phyloP scores from a whole-genome alignment of 1,139 yeast species.

The Kluyveromyces sp. region DNA sequence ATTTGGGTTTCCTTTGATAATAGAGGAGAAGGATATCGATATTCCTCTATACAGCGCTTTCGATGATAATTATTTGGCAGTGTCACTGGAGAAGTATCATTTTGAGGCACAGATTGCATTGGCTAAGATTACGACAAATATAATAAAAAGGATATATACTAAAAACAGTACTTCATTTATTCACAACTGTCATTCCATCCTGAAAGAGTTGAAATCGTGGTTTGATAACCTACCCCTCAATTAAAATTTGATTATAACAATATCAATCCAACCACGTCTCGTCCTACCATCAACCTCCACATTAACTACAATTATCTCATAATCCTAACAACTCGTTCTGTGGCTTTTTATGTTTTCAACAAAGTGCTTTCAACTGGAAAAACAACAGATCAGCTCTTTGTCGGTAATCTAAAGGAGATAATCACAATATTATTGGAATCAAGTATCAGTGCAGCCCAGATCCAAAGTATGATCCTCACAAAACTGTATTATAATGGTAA shows the following conservation, averaged over 20 bases:
- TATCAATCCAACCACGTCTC: slow-evolving; percentile 6
- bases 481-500: slow-evolving; percentile 11
- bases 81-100: slow-evolving; percentile 10
- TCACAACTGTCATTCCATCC: slow-evolving; percentile 12
- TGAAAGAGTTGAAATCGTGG: slow-evolving; percentile 12
- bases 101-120: slow-evolving; percentile 13
- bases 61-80: slow-evolving; percentile 1
- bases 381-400: slow-evolving; percentile 6
- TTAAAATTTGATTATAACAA: slow-evolving; percentile 10
- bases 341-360: slow-evolving; percentile 14
- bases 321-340: slow-evolving; percentile 15
- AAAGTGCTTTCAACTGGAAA: slow-evolving; percentile 7
- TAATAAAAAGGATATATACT: slow-evolving; percentile 13
- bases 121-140: slow-evolving; percentile 13
- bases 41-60: slow-evolving; percentile 8
- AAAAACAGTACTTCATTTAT: slow-evolving; percentile 11
- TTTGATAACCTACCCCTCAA: slow-evolving; percentile 10
- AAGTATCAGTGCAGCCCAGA: slow-evolving; percentile 14
- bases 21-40: slow-evolving; percentile 13
- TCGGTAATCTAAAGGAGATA: slow-evolving; percentile 6
- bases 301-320: slow-evolving; percentile 15
- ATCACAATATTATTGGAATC: slow-evolving; percentile 11
- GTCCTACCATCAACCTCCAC: slow-evolving; percentile 15
- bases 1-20: slow-evolving; percentile 14
- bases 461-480: slow-evolving; percentile 13